Conservation (phyloP, 371 early-diverging fungal genomes). For the Dipsacomyces acuminosporus region DNA sequence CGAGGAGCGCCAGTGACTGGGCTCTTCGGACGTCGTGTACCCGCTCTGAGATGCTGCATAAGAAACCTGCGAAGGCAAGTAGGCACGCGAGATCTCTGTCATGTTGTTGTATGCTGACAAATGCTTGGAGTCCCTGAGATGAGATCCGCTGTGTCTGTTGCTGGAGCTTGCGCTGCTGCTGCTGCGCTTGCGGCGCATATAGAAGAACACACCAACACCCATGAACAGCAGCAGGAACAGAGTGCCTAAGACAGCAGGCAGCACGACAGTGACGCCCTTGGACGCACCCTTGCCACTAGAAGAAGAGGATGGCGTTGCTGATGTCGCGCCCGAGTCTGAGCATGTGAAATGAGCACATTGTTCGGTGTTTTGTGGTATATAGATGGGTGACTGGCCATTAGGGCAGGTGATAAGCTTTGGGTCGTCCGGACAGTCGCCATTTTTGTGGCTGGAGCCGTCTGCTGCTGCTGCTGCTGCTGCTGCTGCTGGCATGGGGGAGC, state of each 20-base stretch:
- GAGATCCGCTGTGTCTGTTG: not conserved
- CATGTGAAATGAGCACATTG: conserved; percentile 37
- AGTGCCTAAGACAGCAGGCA: conserved; percentile 32
- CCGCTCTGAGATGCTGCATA: not conserved
- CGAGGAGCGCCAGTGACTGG: conserved; percentile 35
- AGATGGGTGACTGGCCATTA: conserved; percentile 13
- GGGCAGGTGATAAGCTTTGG: conserved; percentile 17
- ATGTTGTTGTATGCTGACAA: conserved; percentile 36
- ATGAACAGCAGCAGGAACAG: conserved; percentile 19
- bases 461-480: not conserved
- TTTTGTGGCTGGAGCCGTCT: not conserved
- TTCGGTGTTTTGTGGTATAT: conserved; percentile 26
- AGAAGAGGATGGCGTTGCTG: not conserved
- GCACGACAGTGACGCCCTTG: conserved; percentile 8
- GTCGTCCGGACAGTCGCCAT: conserved; percentile 12
- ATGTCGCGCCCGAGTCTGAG: not conserved
- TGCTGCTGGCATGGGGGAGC: too few species aligned
- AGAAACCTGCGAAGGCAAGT: too few species aligned
- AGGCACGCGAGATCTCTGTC: too few species aligned
- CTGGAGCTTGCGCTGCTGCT: too few species aligned
- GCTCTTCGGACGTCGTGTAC: conserved; percentile 25
- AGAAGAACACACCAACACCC: conserved; percentile 19
- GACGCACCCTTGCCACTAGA: too few species aligned
- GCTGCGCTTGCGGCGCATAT: conserved; percentile 17
- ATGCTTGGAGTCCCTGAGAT: conserved; percentile 22